phyloP scores from a whole-genome alignment of 768 basidiomycete genomes.

The Galerina marginata region DNA sequence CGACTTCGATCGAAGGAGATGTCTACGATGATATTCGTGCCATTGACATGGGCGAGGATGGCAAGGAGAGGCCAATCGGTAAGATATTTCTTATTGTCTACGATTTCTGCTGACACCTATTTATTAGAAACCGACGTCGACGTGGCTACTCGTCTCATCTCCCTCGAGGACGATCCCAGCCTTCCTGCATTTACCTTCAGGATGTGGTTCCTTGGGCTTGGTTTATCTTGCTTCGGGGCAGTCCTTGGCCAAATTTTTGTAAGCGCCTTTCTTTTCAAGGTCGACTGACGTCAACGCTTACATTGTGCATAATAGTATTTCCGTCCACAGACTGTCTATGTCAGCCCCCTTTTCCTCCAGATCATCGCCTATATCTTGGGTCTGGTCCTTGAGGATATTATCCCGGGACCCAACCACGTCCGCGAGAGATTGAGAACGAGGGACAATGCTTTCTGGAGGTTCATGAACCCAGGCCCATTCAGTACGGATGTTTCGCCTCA shows the following conservation, averaged over 20 bases:
- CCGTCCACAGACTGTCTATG: slow-evolving; percentile 55
- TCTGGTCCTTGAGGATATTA: slow-evolving; percentile 44
- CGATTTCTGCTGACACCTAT: background rate
- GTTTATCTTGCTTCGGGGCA: slow-evolving; percentile 60
- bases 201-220: slow-evolving; percentile 59
- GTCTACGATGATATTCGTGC: slow-evolving; percentile 36
- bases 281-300: background rate
- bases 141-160: slow-evolving; percentile 53
- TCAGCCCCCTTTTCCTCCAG: slow-evolving; percentile 55
- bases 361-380: slow-evolving; percentile 60
- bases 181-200: slow-evolving; percentile 59
- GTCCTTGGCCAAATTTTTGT: slow-evolving; percentile 57
- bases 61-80: slow-evolving; percentile 58
- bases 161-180: slow-evolving; percentile 57
- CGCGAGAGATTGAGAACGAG: slow-evolving; percentile 32
- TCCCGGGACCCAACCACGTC: slow-evolving; percentile 40
- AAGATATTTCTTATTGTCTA: background rate
- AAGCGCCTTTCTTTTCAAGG: slow-evolving; percentile 13
- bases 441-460: slow-evolving; percentile 52
- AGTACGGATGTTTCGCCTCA: slow-evolving; percentile 39
- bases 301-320: slow-evolving; percentile 44
- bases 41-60: slow-evolving; percentile 51
- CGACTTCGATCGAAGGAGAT: slow-evolving; percentile 26
- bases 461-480: slow-evolving; percentile 67
- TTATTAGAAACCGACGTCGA: slow-evolving; percentile 49